Evolutionary conservation across 805 yeast species (phyloP).

Genomic region (Starmerella tilneyi): DNA sequence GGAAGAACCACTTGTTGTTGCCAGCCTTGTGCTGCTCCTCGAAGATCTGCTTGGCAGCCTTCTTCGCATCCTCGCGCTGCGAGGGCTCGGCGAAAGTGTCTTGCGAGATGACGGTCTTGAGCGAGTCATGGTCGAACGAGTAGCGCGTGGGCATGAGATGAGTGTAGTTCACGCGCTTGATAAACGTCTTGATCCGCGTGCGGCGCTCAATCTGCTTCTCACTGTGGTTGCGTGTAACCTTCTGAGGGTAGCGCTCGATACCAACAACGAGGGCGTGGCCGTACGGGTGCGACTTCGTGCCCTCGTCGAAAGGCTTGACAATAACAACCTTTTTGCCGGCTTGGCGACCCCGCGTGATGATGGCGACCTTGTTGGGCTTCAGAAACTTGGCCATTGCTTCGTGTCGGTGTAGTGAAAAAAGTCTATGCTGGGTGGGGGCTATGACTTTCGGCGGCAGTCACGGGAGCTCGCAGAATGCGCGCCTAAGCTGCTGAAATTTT

Average conservation of each 20-base stretch:
- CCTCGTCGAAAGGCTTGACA: slow-evolving; percentile 96
- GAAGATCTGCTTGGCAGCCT: slow-evolving; percentile 96
- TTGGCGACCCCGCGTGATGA: slow-evolving; percentile 99
- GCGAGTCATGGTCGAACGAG: slow-evolving; percentile 90
- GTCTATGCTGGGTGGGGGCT: slow-evolving; percentile 7
- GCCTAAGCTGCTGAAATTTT: slow-evolving; percentile 1
- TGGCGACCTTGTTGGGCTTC: slow-evolving; percentile 99
- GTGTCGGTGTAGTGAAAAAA: slow-evolving; percentile 17
- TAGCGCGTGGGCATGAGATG: slow-evolving; percentile 99
- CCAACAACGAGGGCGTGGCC: slow-evolving; percentile 99
- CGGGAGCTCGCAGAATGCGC: slow-evolving; percentile 3
- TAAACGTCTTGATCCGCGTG: slow-evolving; percentile 97
- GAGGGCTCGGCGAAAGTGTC: slow-evolving; percentile 96
- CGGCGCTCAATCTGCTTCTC: slow-evolving; percentile 95
- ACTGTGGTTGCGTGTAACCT: slow-evolving; percentile 90
- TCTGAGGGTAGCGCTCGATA: slow-evolving; percentile 95
- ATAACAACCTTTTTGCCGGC: slow-evolving; percentile 99
- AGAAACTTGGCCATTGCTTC: slow-evolving; percentile 88
- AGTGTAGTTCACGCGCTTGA: slow-evolving; percentile 98
- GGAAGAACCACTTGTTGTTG: slow-evolving; percentile 99
- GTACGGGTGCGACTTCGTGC: slow-evolving; percentile 96
- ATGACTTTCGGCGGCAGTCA: slow-evolving; percentile 2
- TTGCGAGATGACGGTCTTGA: slow-evolving; percentile 82
- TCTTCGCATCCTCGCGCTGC: slow-evolving; percentile 97
- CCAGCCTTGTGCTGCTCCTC: slow-evolving; percentile 99